Percentiles rank a stretch among this genome's conserved stretches.
phyloP scores from a whole-genome alignment of 2,329 filamentous ascomycete genomes.

The Pseudocercospora ulei region DNA sequence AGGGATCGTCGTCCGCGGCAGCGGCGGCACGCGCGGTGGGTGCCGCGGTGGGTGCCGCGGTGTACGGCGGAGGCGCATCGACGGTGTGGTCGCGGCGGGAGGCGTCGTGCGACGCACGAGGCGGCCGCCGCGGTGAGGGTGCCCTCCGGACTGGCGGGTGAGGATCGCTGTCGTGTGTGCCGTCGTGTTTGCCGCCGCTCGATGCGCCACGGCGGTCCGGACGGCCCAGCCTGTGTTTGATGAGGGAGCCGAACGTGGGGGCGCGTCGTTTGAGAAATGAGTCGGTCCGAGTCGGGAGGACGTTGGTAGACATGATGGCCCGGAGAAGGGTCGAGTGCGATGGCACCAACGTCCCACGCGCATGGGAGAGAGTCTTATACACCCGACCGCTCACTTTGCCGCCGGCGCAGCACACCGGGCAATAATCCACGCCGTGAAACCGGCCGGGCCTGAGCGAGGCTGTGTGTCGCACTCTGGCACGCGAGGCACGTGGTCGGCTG shows the following conservation, averaged over 20 bases:
- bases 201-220: no score
- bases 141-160: conserved; percentile 22
- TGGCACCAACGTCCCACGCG: no score
- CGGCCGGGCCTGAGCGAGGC: no score
- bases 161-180: conserved; percentile 9
- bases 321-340: no score
- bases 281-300: conserved; percentile 15
- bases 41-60: conserved; percentile 38
- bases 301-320: conserved; percentile 11
- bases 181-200: no score
- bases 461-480: no score
- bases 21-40: conserved; percentile 27
- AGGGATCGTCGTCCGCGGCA: conserved; percentile 51
- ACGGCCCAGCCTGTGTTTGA: conserved; percentile 23
- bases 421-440: no score
- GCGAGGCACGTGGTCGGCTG: no score
- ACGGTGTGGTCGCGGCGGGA: conserved; percentile 4
- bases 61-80: conserved; percentile 36
- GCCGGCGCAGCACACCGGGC: no score
- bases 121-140: conserved; percentile 22
- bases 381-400: no score
- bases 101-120: conserved; percentile 14
- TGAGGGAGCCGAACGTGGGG: conserved; percentile 22
- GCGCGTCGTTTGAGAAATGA: conserved; percentile 18
- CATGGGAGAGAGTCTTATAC: no score